Conservation (phyloP, 441 rosid species). For the Isatis lusitanica region DNA sequence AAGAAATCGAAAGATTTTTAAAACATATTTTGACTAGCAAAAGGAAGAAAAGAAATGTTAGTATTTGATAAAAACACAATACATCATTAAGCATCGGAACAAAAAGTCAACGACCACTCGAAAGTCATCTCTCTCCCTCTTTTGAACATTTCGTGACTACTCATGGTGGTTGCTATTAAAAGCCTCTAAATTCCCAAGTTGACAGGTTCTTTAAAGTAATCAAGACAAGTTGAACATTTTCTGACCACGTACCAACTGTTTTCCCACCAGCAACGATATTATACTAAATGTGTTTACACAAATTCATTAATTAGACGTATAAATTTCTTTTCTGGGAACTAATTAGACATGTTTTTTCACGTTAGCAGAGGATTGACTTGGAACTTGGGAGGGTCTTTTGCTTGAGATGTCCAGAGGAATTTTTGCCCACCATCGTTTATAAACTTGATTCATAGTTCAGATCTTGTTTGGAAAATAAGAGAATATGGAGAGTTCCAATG, state of each 20-base stretch:
- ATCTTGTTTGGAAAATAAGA: neutral
- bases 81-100: neutral
- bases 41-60: too few relatives aligned
- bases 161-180: neutral
- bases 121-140: neutral
- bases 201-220: neutral
- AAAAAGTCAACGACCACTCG: constrained; percentile 15
- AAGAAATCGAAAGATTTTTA: too few relatives aligned
- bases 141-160: neutral
- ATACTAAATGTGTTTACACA: neutral
- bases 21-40: too few relatives aligned
- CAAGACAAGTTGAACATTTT: neutral
- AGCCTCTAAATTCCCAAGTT: neutral
- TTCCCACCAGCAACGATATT: constrained; percentile 5
- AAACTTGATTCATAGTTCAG: neutral
- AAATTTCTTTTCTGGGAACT: neutral
- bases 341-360: constrained; percentile 5
- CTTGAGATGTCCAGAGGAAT: neutral
- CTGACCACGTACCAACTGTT: neutral
- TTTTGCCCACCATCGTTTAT: neutral
- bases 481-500: constrained; percentile 8
- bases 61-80: too few relatives aligned
- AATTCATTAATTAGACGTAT: neutral
- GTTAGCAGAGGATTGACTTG: constrained; percentile 17
- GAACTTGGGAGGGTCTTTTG: neutral